Evolutionary conservation across 2,329 filamentous ascomycete genomes (phyloP).

Genomic region (Botryosphaeria agaves): DNA sequence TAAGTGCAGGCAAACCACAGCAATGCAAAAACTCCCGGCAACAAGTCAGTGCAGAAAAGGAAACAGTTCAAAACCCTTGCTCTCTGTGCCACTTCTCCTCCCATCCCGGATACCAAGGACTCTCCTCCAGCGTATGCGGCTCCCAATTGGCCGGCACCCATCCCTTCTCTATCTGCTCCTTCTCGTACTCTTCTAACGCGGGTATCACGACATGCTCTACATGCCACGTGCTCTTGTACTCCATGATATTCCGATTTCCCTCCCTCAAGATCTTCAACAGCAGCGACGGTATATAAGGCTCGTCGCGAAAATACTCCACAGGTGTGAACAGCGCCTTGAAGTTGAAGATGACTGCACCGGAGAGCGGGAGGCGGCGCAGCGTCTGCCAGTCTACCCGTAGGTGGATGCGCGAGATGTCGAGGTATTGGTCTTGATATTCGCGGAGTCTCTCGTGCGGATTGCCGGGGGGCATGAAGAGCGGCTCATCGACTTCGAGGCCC

Average conservation of each 20-base stretch:
- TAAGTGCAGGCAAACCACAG: too few species aligned
- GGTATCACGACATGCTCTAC: conserved; percentile 57
- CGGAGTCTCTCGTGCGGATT: conserved; percentile 47
- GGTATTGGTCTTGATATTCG: conserved; percentile 35
- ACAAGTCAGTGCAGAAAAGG: too few species aligned
- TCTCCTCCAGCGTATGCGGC: conserved; percentile 51
- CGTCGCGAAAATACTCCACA: conserved; percentile 48
- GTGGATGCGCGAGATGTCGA: conserved; percentile 42
- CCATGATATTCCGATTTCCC: conserved; percentile 53
- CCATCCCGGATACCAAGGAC: conserved; percentile 63
- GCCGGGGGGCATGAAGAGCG: conserved; percentile 56
- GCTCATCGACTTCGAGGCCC: conserved; percentile 61
- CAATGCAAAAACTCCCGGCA: too few species aligned
- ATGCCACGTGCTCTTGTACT: conserved; percentile 72
- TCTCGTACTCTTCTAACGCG: conserved; percentile 42
- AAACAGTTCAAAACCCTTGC: conserved; percentile 44
- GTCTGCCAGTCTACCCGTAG: conserved; percentile 84
- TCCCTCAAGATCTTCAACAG: conserved; percentile 51
- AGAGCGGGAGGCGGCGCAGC: conserved; percentile 58
- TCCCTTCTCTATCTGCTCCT: conserved; percentile 47
- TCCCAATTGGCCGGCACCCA: conserved; percentile 46
- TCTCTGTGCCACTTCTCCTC: conserved; percentile 51
- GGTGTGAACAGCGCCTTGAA: conserved; percentile 79
- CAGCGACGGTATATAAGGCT: conserved; percentile 55
- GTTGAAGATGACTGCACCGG: conserved; percentile 63